These are phyloP conservation scores for Sugiyamaella novakii DNA, from an alignment of 1,139 yeast genomes.

Conservation along the genomic window DNA sequence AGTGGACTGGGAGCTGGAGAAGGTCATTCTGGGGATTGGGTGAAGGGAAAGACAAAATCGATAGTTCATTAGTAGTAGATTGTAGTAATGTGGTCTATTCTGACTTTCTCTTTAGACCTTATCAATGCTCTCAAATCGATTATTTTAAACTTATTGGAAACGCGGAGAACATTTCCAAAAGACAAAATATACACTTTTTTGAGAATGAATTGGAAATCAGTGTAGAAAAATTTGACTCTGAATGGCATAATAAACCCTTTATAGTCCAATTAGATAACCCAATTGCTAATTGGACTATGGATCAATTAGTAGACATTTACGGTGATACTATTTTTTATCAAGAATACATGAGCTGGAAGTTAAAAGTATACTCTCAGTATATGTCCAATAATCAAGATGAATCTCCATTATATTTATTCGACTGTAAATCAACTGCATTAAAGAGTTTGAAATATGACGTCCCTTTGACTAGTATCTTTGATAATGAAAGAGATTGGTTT, in stretches of 20 bases:
- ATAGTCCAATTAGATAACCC: slow-evolving; percentile 50
- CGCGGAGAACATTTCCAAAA: slow-evolving; percentile 39
- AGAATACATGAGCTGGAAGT: slow-evolving; percentile 82
- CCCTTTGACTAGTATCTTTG: slow-evolving; percentile 54
- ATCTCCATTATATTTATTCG: slow-evolving; percentile 81
- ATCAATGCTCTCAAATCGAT: slow-evolving; percentile 72
- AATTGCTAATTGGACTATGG: slow-evolving; percentile 62
- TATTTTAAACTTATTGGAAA: slow-evolving; percentile 42
- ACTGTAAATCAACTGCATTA: slow-evolving; percentile 48
- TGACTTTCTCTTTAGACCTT: slow-evolving; percentile 75
- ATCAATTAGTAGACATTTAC: slow-evolving; percentile 53
- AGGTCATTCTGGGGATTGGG: slow-evolving; percentile 52
- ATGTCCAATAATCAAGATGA: slow-evolving; percentile 68
- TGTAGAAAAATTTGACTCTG: slow-evolving; percentile 49
- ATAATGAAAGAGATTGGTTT: slow-evolving; percentile 39
- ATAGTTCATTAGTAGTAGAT: slow-evolving; percentile 35
- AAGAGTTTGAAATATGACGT: slow-evolving; percentile 49
- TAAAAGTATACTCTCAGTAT: slow-evolving; percentile 63
- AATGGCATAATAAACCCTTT: slow-evolving; percentile 63
- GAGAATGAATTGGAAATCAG: slow-evolving; percentile 43
- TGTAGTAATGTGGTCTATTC: slow-evolving; percentile 44
- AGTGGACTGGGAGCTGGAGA: slow-evolving; percentile 84
- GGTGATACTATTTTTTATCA: slow-evolving; percentile 70
- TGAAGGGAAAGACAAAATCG: slow-evolving; percentile 40
- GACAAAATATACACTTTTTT: slow-evolving; percentile 46